A percentile compares a stretch with the other conserved stretches of the same genome.
These are phyloP conservation scores for Kazachstania psychrophila DNA, from an alignment of 805 yeast species.

Conservation along the genomic window DNA sequence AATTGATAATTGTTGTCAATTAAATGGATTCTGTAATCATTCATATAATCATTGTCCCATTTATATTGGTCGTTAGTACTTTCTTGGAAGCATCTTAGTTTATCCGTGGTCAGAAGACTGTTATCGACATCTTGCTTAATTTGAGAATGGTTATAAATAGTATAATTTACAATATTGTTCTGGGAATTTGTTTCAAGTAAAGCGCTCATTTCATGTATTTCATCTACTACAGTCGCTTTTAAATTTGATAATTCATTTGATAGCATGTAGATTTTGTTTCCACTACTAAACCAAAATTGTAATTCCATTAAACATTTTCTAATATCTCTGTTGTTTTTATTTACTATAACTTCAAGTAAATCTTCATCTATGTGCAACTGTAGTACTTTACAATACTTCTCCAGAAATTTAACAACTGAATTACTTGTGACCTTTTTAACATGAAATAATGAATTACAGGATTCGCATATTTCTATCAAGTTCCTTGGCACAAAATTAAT, in stretches of 20 bases:
- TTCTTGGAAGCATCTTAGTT: constrained; percentile 1
- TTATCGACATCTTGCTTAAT: constrained; percentile 16
- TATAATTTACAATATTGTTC: constrained; percentile 12
- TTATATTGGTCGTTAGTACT: constrained; percentile 17
- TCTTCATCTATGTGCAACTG: constrained; percentile 30
- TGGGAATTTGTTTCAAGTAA: constrained; percentile 15
- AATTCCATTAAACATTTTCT: constrained; percentile 39
- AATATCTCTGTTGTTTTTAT: constrained; percentile 33
- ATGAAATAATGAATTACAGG: constrained; percentile 34
- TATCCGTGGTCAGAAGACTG: constrained; percentile 16
- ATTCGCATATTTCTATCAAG: constrained; percentile 38
- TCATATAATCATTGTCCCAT: constrained; percentile 20
- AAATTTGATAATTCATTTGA: not conserved
- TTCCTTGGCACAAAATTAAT: constrained; percentile 38
- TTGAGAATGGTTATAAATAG: constrained; percentile 13
- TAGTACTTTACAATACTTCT: constrained; percentile 15
- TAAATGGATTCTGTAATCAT: constrained; percentile 21
- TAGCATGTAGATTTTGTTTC: constrained; percentile 1
- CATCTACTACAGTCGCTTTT: not conserved
- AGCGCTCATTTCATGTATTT: constrained; percentile 5
- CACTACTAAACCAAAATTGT: constrained; percentile 28
- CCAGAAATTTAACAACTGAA: constrained; percentile 31
- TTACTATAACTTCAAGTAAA: constrained; percentile 26
- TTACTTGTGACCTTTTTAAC: constrained; percentile 19
- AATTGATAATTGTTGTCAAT: constrained; percentile 10